These are phyloP conservation scores for Rutstroemia sp. DNA, from an alignment of 2,329 filamentous ascomycete genomes.

Conservation along the genomic window DNA sequence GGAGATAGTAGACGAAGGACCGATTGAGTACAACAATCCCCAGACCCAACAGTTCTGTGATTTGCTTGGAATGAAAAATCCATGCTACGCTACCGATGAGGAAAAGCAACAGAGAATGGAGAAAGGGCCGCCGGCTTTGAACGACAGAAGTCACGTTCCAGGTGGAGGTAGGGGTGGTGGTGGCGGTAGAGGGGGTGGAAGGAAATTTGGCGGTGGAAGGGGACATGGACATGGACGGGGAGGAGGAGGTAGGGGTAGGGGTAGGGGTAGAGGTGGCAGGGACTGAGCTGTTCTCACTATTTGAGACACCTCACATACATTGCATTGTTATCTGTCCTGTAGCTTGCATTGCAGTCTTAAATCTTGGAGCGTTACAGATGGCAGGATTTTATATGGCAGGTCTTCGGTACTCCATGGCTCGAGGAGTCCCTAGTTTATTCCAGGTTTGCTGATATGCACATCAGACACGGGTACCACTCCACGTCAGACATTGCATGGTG, in stretches of 20 bases:
- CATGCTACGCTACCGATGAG: conserved; percentile 64
- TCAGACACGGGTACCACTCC: background rate
- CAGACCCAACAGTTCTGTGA: conserved; percentile 80
- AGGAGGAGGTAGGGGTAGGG: too few species aligned
- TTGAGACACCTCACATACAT: conserved; percentile 17
- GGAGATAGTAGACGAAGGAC: conserved; percentile 53
- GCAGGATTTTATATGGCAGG: background rate
- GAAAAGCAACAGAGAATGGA: conserved; percentile 54
- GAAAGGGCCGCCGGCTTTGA: conserved; percentile 46
- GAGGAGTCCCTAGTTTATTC: background rate
- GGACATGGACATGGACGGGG: conserved; percentile 4
- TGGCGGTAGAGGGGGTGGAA: conserved; percentile 30
- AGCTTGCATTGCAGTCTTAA: background rate
- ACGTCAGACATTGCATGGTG: background rate
- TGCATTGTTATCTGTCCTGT: background rate
- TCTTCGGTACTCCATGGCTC: background rate
- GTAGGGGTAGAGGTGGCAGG: conserved; percentile 2
- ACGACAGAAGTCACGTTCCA: conserved; percentile 25
- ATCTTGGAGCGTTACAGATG: background rate
- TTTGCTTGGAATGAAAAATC: conserved; percentile 68
- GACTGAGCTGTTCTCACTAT: background rate
- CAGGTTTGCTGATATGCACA: background rate
- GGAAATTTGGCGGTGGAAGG: conserved; percentile 22
- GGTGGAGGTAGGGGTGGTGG: conserved; percentile 29
- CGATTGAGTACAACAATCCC: conserved; percentile 76